A percentile compares a stretch with the other conserved stretches of the same genome.
phyloP scores from a whole-genome alignment of 371 early-diverging fungal genomes.

The Mucor plumbeus region DNA sequence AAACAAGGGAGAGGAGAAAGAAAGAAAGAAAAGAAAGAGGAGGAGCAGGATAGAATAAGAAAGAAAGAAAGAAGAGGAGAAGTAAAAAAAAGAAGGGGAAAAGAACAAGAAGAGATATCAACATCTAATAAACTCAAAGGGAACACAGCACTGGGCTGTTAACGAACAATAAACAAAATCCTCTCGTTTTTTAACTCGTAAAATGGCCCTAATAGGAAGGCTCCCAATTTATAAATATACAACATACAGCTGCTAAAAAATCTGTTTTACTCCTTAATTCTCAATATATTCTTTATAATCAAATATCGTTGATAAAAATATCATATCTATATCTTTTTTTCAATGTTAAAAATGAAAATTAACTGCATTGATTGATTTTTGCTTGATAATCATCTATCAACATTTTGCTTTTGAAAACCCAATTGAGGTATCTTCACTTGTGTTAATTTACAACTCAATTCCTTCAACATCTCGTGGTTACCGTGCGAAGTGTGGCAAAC shows the following conservation, averaged over 20 bases:
- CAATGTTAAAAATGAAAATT: background rate
- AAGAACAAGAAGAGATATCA: conserved; percentile 14
- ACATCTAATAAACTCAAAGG: background rate
- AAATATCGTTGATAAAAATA: background rate
- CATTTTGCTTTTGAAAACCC: background rate
- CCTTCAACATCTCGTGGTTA: conserved; percentile 18
- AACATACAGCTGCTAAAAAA: too few species aligned
- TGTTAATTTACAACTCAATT: conserved; percentile 23
- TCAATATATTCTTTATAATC: background rate
- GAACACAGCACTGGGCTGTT: background rate
- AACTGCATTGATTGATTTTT: background rate
- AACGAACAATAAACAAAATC: background rate
- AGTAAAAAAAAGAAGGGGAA: conserved; percentile 11
- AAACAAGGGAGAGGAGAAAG: conserved; percentile 12
- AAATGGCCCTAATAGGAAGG: background rate
- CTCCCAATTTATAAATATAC: background rate
- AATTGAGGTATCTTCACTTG: conserved; percentile 11
- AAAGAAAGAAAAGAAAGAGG: background rate
- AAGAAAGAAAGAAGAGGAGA: conserved; percentile 15
- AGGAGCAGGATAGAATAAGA: background rate
- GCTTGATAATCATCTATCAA: conserved; percentile 1
- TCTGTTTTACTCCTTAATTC: background rate
- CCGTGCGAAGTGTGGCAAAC: conserved; percentile 22
- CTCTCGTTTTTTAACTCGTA: background rate
- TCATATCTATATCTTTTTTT: background rate